Evolutionary conservation across 2,329 filamentous ascomycete species (phyloP), one percentile per base, ranked within the genome.

Genomic region (Neobulgaria alba): DNA sequence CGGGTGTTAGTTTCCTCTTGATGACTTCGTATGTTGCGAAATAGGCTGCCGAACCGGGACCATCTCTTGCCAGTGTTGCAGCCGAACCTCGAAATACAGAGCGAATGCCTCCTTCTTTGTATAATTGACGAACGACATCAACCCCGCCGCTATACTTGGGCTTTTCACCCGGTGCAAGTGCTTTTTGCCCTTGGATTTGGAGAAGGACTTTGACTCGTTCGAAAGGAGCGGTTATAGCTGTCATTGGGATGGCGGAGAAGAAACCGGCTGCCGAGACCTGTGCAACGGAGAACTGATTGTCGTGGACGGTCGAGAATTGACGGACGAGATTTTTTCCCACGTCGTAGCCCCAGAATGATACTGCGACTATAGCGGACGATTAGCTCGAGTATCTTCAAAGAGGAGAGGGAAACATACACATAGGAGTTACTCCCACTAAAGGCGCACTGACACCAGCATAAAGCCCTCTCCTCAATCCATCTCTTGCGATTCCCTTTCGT

Each of bases 131-230:
- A 19, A 95, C 92, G 35, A 96, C 92, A 65, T 96, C 92, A 38
- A 85, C 49, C 45, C 85, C 88, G 58, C 89, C 89, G 33, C 72
- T 75, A 72, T 96, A 96, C 59, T 85, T 87, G 12, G 88, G 89
- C 66, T 95, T 93, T 68, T 95, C 84, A 58, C 89, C 90, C 0
- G 89, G 85, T 1, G 80, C 79, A 30, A 92, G 80, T 39, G 73
- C 68, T 66, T 89, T 88, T 65, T 95, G 88, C 58, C 88, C 89
- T 67, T 96, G 92, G 53, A 96, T 93, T 65, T 98, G 92, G 1
- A 98, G 81, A 49, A 98, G 88, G 41, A 98, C 90, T 68, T 98
- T 98, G 55, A 98, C 88, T 58, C 92, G 90, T 73, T 98, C 92
- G 62, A 98, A 96, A 46, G 92, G 92, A 3, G 92, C 92, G n/a